Percentiles rank a stretch among this genome's conserved stretches.
These are phyloP conservation scores for Paecilomyces niveus DNA, from an alignment of 2,329 filamentous ascomycete species.

Conservation along the genomic window DNA sequence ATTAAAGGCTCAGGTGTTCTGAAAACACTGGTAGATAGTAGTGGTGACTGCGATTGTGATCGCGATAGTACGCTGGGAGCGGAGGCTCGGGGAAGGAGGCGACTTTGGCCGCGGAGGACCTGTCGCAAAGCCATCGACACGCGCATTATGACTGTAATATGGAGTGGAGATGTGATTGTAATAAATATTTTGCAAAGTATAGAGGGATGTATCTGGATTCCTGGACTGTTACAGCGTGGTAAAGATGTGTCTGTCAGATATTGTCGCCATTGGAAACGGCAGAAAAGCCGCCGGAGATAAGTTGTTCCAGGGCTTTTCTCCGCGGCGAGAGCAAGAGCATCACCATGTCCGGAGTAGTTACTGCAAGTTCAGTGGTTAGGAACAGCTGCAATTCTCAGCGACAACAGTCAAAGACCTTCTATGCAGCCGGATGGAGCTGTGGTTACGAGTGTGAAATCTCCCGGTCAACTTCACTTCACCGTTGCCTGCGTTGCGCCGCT, in stretches of 20 bases:
- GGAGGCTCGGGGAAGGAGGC: constrained; percentile 9
- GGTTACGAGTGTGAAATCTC: not conserved
- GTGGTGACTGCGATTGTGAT: constrained; percentile 10
- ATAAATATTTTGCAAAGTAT: not conserved
- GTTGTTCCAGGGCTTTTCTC: constrained; percentile 18
- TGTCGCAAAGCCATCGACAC: constrained; percentile 10
- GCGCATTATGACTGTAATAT: constrained; percentile 10
- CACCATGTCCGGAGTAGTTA: not conserved
- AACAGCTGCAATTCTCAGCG: not conserved
- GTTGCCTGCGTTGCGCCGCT: not conserved
- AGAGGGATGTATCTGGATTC: not conserved
- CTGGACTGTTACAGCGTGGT: not conserved
- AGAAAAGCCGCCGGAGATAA: constrained; percentile 15
- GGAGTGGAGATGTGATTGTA: not conserved
- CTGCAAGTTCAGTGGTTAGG: not conserved
- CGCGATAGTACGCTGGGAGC: constrained; percentile 13
- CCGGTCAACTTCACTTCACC: too few relatives aligned
- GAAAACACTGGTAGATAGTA: constrained; percentile 4
- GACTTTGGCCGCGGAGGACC: constrained; percentile 15
- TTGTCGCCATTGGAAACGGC: not conserved
- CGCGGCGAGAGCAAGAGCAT: constrained; percentile 12
- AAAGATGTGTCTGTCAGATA: not conserved
- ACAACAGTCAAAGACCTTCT: not conserved
- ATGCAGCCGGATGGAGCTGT: not conserved
- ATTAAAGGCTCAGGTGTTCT: constrained; percentile 1